These are phyloP conservation scores for Fusarium mexicanum DNA, from an alignment of 2,329 filamentous ascomycete species.

Conservation along the genomic window DNA sequence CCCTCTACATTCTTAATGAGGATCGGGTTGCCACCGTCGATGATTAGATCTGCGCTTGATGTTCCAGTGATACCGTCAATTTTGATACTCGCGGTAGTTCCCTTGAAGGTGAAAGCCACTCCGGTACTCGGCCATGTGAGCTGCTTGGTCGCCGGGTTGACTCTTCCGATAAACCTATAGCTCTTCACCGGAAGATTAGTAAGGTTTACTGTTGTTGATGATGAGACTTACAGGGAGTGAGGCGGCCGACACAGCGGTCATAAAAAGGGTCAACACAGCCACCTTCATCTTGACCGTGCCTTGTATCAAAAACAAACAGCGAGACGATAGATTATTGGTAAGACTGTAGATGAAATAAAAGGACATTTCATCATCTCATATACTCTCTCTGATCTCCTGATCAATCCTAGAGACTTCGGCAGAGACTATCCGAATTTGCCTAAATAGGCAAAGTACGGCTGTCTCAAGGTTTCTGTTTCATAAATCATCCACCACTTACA, in stretches of 20 bases:
- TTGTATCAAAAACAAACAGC: not conserved
- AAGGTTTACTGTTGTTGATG: fast-evolving
- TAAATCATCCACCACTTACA: conserved; percentile 29
- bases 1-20: conserved; percentile 14
- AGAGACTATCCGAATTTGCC: conserved; percentile 25
- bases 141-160: conserved; percentile 54
- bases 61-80: conserved; percentile 10
- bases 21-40: conserved; percentile 20
- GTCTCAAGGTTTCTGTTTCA: not conserved
- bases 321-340: not conserved
- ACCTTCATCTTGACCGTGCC: conserved; percentile 11
- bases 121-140: conserved; percentile 57
- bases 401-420: not conserved
- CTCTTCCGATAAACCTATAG: conserved; percentile 49
- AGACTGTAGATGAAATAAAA: not conserved
- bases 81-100: conserved; percentile 51
- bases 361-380: not conserved
- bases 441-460: not conserved
- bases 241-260: conserved; percentile 4
- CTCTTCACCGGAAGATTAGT: not conserved
- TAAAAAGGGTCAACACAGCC: not conserved
- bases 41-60: conserved; percentile 27
- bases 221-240: not conserved
- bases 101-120: conserved; percentile 53
- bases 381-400: not conserved